Base-by-base conservation (phyloP, 768 basidiomycete genomes). In the Boletus speciosus region DNA sequence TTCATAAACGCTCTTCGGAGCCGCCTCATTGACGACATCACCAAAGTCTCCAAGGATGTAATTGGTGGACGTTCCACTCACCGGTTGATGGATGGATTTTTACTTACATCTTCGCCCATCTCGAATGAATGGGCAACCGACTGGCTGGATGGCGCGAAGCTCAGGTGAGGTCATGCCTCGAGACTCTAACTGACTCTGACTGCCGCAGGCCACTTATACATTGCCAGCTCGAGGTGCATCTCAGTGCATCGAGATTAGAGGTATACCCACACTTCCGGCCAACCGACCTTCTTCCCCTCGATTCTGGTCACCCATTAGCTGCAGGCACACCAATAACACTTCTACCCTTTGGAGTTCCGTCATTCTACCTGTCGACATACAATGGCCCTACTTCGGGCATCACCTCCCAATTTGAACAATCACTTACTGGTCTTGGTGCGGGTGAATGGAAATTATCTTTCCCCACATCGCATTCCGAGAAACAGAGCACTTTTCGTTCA, bases 311-410 rank as follows among this genome's bases (percentile, higher is more conserved):
- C 12, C 80, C 82, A 21, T 65, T 82, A 16, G 66, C 78, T 27
- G 67, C 81, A 10, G 88, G 89, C 9, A 77, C 83, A 11, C 88
- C 88, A 9, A 83, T 92, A 47, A 78, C 75, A 10, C 74, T 93
- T 4, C 76, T 91, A 19, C 90, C 90, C 5, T 78, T 83, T 56
- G 84, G 81, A 31, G 82, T 80, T 5, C 88, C 90, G 2, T 88
- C 89, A 3, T 88, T 85, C 68, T 88, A 81, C 59, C 73, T 91
- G 38, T 76, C 82, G n/a, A 68, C 74, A n/a, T 92, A 90, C 62
- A 74, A 74, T 15, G 90, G 86, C 21, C 84, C 88, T 31, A 81
- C 82, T 8, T 75, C 82, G 10, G 81, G 76, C 2, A 74, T 90
- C 25, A 75, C 78, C 1, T 74, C 75, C 21, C 84, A 86, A 59